A percentile compares a stretch with the other conserved stretches of the same genome.
These are phyloP conservation scores for Brasenia schreberi DNA, from an alignment of 164 flowering plant genomes.

Conservation along the genomic window DNA sequence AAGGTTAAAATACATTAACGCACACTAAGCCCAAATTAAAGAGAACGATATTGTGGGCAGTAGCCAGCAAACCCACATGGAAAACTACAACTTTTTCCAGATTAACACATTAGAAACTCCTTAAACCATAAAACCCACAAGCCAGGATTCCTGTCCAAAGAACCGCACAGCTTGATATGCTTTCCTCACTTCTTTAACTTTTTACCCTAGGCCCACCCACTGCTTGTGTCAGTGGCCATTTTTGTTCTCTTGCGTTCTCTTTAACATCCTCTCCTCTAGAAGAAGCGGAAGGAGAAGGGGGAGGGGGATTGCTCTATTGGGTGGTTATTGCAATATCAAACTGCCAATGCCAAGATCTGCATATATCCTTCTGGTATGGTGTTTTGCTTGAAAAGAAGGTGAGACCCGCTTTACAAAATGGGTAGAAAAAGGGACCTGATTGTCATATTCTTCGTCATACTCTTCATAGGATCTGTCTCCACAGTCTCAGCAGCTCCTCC, in stretches of 20 bases:
- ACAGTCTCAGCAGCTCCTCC: conserved; percentile 3
- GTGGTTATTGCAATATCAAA: not conserved
- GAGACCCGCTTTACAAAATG: not conserved
- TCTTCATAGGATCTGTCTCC: not conserved
- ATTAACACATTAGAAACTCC: not conserved
- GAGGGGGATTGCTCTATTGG: not conserved
- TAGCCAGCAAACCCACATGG: not conserved
- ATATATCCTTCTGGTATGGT: not conserved
- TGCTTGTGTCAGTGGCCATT: not conserved
- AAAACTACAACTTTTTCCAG: not conserved
- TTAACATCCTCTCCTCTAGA: not conserved
- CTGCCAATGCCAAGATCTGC: not conserved
- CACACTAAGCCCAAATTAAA: too few species aligned
- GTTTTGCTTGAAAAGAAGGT: not conserved
- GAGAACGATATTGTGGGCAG: too few species aligned
- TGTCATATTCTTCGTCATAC: not conserved
- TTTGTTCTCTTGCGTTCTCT: not conserved
- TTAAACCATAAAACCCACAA: not conserved
- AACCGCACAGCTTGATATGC: not conserved
- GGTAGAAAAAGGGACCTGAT: not conserved
- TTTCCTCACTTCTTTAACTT: not conserved
- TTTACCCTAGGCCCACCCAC: not conserved
- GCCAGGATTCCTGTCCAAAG: not conserved
- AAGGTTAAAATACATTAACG: not conserved
- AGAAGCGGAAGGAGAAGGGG: not conserved